A percentile compares a stretch with the other conserved stretches of the same genome.
Evolutionary conservation across 345 rosid genomes (phyloP).

Genomic region (Eucalyptus regnans): DNA sequence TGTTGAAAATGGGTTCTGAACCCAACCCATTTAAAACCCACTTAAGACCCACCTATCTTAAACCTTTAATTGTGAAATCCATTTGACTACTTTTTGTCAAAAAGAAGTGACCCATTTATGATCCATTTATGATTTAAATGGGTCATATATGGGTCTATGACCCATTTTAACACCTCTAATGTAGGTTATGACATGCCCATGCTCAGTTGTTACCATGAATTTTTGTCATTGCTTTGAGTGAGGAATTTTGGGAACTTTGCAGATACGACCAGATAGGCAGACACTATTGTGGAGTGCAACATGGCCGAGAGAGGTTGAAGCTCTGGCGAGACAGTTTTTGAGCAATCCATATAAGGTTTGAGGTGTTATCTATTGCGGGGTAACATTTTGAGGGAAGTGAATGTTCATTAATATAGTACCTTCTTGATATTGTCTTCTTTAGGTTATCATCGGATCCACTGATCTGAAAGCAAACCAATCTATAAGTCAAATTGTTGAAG

Average conservation of each 20-base stretch:
- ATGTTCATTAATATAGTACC: neutral
- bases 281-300: conserved; percentile 99
- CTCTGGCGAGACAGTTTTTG: conserved; percentile 82
- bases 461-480: conserved; percentile 91
- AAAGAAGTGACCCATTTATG: too few species aligned
- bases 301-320: conserved; percentile 94
- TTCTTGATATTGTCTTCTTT: neutral
- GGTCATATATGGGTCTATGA: too few species aligned
- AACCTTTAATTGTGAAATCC: too few species aligned
- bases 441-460: conserved; percentile 85
- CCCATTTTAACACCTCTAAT: neutral
- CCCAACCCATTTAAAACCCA: too few species aligned
- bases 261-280: conserved; percentile 98
- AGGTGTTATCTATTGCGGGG: neutral
- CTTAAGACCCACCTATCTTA: too few species aligned
- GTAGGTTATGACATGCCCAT: neutral
- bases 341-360: conserved; percentile 79
- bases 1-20: too few species aligned
- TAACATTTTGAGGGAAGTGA: neutral
- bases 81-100: too few species aligned
- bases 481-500: conserved; percentile 81
- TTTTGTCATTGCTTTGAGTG: neutral
- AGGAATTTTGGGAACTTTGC: neutral
- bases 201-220: neutral
- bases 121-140: too few species aligned